These are phyloP conservation scores for Polychytrium aggregatum DNA, from an alignment of 192 early-diverging fungal species.

Conservation along the genomic window DNA sequence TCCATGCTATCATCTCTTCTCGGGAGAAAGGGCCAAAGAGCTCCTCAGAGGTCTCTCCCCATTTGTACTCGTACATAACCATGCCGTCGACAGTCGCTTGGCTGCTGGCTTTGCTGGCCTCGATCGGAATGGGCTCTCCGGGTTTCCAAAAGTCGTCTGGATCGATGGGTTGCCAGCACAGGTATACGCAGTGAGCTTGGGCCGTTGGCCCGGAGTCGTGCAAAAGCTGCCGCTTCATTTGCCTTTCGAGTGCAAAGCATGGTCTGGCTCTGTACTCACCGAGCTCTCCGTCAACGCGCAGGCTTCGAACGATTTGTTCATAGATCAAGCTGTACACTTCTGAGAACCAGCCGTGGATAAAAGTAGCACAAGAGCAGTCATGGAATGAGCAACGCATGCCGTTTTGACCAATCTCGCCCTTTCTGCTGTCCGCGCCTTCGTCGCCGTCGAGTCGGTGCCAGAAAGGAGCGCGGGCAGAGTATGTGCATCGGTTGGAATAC, in stretches of 20 bases:
- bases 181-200: too few relatives aligned
- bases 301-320: conserved; percentile 30
- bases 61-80: conserved; percentile 24
- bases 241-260: too few relatives aligned
- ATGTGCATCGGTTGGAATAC: too few relatives aligned
- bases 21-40: conserved; percentile 14
- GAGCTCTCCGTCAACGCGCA: conserved; percentile 21
- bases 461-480: too few relatives aligned
- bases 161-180: too few relatives aligned
- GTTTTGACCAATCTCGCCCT: too few relatives aligned
- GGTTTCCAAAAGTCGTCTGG: conserved; percentile 27
- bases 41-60: conserved; percentile 9
- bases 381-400: too few relatives aligned
- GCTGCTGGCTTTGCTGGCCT: not conserved
- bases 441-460: too few relatives aligned
- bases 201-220: too few relatives aligned
- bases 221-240: too few relatives aligned
- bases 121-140: conserved; percentile 20
- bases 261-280: too few relatives aligned
- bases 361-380: not conserved
- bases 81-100: not conserved
- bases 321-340: conserved; percentile 32
- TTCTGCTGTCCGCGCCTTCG: too few relatives aligned
- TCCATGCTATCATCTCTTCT: conserved; percentile 14
- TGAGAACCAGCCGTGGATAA: conserved; percentile 4